Evolutionary conservation across 805 yeast genomes (phyloP), one percentile per base, ranked within the genome.

Genomic region (Martiniozyma abietophila): DNA sequence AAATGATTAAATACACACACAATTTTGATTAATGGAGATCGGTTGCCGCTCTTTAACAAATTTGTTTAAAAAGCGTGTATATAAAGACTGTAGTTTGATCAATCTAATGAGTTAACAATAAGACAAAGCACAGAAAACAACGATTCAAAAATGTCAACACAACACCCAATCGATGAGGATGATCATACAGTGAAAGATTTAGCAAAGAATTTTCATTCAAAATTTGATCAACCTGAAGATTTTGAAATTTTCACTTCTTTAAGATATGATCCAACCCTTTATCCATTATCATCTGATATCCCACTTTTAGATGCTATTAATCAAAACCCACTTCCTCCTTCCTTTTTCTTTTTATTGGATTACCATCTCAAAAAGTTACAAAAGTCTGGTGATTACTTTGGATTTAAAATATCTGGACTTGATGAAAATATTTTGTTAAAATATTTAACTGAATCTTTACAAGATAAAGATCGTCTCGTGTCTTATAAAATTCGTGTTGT

Each of bases 151-250:
- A n/a, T n/a, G n/a, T n/a, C n/a, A n/a, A n/a, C n/a, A n/a, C n/a
- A n/a, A n/a, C n/a, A n/a, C n/a, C n/a, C n/a, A n/a, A n/a, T n/a
- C n/a, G n/a, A n/a, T n/a, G n/a, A n/a, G n/a, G n/a, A n/a, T n/a
- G n/a, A n/a, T n/a, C n/a, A n/a, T n/a, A n/a, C n/a, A n/a, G 92
- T 95, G n/a, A 84, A 77, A 62, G 74, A 78, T 31, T 88, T 80
- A 51, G 88, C 88, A 59, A 74, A 74, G 44, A 62, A 77, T 29
- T 89, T 82, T 48, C 61, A 62, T 18, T 92, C 81, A 43, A 86
- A 88, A 49, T 71, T 80, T 49, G 46, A 53, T n/a, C 70, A 69
- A 46, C 69, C 81, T 44, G 57, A 69, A 47, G 57, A 31, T 21
- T 76, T 81, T 48, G 70, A 75, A 42, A 53, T 84, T 11, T 56